phyloP scores from a whole-genome alignment of 768 basidiomycete species.

The Naganishia kalamii region DNA sequence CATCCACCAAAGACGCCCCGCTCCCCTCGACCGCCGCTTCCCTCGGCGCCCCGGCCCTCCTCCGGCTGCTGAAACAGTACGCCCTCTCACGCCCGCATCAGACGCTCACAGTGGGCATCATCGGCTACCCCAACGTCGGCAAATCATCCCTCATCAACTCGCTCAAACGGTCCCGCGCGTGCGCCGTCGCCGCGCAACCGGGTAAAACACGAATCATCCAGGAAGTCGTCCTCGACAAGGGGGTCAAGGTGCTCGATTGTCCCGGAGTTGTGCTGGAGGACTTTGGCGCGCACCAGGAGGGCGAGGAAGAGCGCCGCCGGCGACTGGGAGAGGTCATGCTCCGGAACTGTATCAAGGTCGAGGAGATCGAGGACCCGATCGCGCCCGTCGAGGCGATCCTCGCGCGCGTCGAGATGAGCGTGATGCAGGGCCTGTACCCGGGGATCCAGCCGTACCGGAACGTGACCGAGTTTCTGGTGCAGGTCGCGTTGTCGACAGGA shows the following conservation, averaged over 20 bases:
- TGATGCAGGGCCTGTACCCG: slow-evolving; percentile 74
- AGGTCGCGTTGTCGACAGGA: slow-evolving; percentile 76
- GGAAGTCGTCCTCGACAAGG: slow-evolving; percentile 83
- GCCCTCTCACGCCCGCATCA: slow-evolving; percentile 45
- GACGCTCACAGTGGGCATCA: slow-evolving; percentile 46
- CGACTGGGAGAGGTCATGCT: slow-evolving; percentile 61
- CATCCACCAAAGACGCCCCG: slow-evolving; percentile 27
- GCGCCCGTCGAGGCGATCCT: slow-evolving; percentile 86
- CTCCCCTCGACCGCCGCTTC: slow-evolving; percentile 43
- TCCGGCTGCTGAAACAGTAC: slow-evolving; percentile 66
- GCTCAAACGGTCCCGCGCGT: slow-evolving; percentile 50
- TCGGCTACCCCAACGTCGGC: slow-evolving; percentile 48
- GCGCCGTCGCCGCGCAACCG: slow-evolving; percentile 86
- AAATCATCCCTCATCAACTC: slow-evolving; percentile 48
- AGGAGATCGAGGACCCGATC: slow-evolving; percentile 83
- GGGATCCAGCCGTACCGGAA: slow-evolving; percentile 67
- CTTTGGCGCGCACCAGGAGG: slow-evolving; percentile 44
- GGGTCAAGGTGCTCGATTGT: slow-evolving; percentile 85
- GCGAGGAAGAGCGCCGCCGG: slow-evolving; percentile 43
- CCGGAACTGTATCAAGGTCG: slow-evolving; percentile 82
- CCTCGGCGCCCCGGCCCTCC: slow-evolving; percentile 52
- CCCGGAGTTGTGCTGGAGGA: slow-evolving; percentile 97
- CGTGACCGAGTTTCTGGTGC: slow-evolving; percentile 78
- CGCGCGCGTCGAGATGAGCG: slow-evolving; percentile 60
- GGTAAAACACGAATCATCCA: slow-evolving; percentile 91